phyloP scores from a whole-genome alignment of 805 yeast species.

The Schwanniomyces vanrijiae region DNA sequence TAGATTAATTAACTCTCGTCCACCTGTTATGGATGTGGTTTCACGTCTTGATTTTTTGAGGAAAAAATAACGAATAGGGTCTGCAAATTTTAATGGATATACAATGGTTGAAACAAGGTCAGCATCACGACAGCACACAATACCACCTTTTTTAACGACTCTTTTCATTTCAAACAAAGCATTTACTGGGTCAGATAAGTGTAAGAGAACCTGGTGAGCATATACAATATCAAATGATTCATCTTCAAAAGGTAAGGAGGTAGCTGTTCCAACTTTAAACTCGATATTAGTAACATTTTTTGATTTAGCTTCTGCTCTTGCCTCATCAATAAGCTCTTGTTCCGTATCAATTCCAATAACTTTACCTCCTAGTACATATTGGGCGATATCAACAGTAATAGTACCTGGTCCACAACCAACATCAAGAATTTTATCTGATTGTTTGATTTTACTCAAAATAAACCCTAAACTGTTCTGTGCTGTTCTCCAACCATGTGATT shows the following conservation, averaged over 20 bases:
- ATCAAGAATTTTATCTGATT: slow-evolving; percentile 29
- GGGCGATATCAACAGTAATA: slow-evolving; percentile 34
- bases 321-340: slow-evolving; percentile 26
- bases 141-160: slow-evolving; percentile 33
- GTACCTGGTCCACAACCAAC: slow-evolving; percentile 47
- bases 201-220: slow-evolving; percentile 39
- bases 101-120: slow-evolving; percentile 17
- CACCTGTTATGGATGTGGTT: slow-evolving; percentile 13
- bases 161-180: slow-evolving; percentile 37
- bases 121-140: slow-evolving; percentile 32
- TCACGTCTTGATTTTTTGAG: slow-evolving; percentile 6
- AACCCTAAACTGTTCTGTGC: slow-evolving; percentile 26
- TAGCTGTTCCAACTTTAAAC: slow-evolving; percentile 30
- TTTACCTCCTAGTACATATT: slow-evolving; percentile 23
- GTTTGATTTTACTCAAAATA: slow-evolving; percentile 25
- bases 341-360: slow-evolving; percentile 34
- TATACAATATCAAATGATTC: slow-evolving; percentile 38
- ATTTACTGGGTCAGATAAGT: slow-evolving; percentile 28
- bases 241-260: slow-evolving; percentile 31
- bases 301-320: slow-evolving; percentile 10
- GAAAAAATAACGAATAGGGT: slow-evolving; percentile 5
- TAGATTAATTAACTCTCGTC: slow-evolving; percentile 14
- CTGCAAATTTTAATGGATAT: slow-evolving; percentile 17
- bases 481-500: slow-evolving; percentile 34
- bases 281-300: slow-evolving; percentile 15